Base-by-base conservation (phyloP, 805 yeast genomes). In the Schwanniomyces yamadae region DNA sequence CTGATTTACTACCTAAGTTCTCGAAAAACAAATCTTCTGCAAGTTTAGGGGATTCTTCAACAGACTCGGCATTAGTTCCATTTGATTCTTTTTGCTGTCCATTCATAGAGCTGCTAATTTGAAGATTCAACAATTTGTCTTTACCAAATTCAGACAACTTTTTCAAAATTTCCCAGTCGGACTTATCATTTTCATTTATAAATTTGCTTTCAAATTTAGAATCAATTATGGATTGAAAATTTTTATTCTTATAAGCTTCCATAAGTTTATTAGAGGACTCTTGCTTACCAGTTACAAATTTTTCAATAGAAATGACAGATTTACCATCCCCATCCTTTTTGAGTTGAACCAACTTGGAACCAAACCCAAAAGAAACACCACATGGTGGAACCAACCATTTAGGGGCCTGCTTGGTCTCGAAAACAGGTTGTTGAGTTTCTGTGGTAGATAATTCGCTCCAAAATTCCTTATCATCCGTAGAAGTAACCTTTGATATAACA, bases 361-460 rank as follows among this genome's bases (percentile, higher is more conserved):
- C 99, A 64, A 89, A 91, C 0, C 95, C 98, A 72, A 95, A 93
- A 2, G 79, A 67, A 10, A 83, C 96, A 32, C 82, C 71, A 4
- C 77, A 71, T 9, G 88, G 88, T 46, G 83, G 73, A 43, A 77
- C 77, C 42, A 87, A 75, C 99, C 99, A 93, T 40, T 69, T 61
- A 33, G 99, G 99, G 14, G 97, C 93, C 63, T 89, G 95, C 44
- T 74, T 69, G 20, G 77, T 70, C 26, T 75, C 74, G 48, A 82
- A 82, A 23, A 77, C 77, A 8, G 96, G 93, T 47, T 82, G 86
- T 51, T 75, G 82, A 20, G 82, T 74, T 31, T 81, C 85, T 13
- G 82, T 72, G 15, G 78, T 68, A 2, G 89, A 78, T 16, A 84
- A 73, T 48, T 80, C 74, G 50, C 79, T 83, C 96, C 96, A 91